Evolutionary conservation across 73 alveolate species (phyloP).

Genomic region (Paramecium octaurelia): DNA sequence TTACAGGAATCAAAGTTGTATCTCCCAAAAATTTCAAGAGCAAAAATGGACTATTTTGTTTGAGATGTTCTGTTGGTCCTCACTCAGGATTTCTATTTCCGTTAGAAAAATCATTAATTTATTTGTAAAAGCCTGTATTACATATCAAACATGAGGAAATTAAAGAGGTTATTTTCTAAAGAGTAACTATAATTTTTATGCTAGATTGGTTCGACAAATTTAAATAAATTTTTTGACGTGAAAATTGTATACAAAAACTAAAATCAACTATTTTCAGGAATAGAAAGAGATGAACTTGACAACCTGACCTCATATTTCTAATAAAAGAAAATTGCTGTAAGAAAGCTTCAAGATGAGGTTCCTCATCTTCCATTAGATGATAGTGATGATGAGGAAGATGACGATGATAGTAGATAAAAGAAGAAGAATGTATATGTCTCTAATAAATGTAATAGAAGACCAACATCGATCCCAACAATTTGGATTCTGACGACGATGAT

Average conservation of each 20-base stretch:
- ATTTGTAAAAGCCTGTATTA: not conserved
- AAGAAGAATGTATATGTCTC: not conserved
- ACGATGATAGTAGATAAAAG: not conserved
- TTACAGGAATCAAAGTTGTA: constrained; percentile 19
- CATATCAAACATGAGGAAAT: constrained; percentile 4
- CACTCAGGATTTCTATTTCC: constrained; percentile 25
- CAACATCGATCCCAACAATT: not conserved
- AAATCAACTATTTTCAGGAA: not conserved
- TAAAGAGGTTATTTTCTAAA: not conserved
- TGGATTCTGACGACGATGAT: constrained; percentile 43
- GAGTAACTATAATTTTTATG: not conserved
- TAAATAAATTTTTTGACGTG: constrained; percentile 7
- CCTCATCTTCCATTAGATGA: not conserved
- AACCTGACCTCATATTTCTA: constrained; percentile 12
- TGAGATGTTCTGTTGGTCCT: constrained; percentile 28
- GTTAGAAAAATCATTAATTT: constrained; percentile 15
- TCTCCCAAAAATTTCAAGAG: constrained; percentile 11
- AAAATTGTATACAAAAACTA: not conserved
- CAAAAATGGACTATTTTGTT: not conserved
- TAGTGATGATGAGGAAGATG: constrained; percentile 20
- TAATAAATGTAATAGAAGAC: not conserved
- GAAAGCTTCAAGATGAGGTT: not conserved
- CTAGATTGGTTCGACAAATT: not conserved
- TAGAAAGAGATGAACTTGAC: constrained; percentile 34
- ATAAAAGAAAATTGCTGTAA: not conserved